Conservation (phyloP, 2,329 filamentous ascomycete species). For the Calonectria pauciramosa region DNA sequence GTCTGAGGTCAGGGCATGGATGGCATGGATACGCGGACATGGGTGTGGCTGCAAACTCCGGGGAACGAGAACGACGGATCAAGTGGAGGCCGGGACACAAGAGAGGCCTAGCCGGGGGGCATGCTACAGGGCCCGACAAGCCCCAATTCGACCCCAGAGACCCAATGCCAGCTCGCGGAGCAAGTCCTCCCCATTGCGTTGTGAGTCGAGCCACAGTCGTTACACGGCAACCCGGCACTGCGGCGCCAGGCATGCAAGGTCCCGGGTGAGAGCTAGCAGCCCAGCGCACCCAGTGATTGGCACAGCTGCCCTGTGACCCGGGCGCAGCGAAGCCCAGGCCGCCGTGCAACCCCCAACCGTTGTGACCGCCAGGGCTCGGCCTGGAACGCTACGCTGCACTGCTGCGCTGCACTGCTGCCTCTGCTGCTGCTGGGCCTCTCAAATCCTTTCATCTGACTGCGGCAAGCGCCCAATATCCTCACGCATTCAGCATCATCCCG, state of each 20-base stretch:
- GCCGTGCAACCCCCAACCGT: neutral
- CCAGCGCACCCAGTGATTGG: slow-evolving; percentile 35
- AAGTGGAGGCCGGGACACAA: neutral
- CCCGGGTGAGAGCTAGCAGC: slow-evolving; percentile 31
- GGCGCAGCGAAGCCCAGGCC: neutral
- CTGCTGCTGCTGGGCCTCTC: neutral
- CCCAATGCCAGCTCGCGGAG: neutral
- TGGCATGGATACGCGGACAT: slow-evolving; percentile 1
- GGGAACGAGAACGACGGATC: slow-evolving; percentile 9
- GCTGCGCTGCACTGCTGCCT: too few species aligned
- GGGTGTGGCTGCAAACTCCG: slow-evolving; percentile 16
- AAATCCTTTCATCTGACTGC: neutral
- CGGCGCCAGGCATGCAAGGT: slow-evolving; percentile 28
- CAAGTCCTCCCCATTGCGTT: neutral
- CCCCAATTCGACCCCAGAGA: neutral
- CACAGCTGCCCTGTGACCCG: slow-evolving; percentile 17
- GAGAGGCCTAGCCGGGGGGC: neutral
- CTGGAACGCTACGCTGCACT: neutral
- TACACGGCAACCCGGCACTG: slow-evolving; percentile 34
- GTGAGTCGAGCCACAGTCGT: slow-evolving; percentile 3
- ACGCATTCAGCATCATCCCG: neutral
- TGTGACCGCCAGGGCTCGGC: neutral
- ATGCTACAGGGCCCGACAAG: neutral
- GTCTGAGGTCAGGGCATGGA: slow-evolving; percentile 6
- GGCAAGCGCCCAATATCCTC: neutral